Base-by-base conservation (phyloP, 768 basidiomycete species). In the Auriscalpium orientale region DNA sequence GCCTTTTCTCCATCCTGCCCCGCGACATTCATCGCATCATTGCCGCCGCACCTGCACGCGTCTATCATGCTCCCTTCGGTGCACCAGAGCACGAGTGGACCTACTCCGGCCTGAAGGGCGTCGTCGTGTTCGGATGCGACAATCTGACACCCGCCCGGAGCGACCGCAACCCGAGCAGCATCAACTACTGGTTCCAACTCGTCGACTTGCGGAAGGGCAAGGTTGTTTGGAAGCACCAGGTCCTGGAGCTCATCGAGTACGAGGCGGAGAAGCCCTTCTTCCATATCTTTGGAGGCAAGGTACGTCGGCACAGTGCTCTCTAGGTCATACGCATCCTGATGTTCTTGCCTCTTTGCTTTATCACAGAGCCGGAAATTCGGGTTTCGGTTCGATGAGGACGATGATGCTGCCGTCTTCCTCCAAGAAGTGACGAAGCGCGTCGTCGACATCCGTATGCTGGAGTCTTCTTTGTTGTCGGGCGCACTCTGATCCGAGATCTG, bases 231-330 rank as follows among this genome's bases (percentile, higher is more conserved):
- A 76, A 79, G 68, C 85, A 87, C 71, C 79, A 79, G 58, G 74
- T 87, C 53, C 81, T 82, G 0, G 71, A 73, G 46, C 71, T 73
- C 48, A 79, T 86, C 63, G 78, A 84, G 53, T 98, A 95, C 68
- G 79, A 81, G 62, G 78, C 86, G 62, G 92, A 97, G 69, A 82
- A 87, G 55, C 89, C 91, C 2, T 95, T 95, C 74, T 97, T 97
- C 72, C 92, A 98, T 69, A 79, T 84, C 40, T 95, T 95, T 70
- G 81, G 84, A 47, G 90, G 89, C 44, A 81, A 87, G 72, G 94
- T 95, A 65, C 67, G 89, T 76, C 55, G 28, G n/a, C 16, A 8
- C 18, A 21, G 33, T 47, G 6, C 16, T 28, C 33, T 38, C 20
- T 35, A 21, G 34, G 16, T 15, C 44, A 20, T 15, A 13, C 20